These are phyloP conservation scores for Angomonas ambiguus DNA, from an alignment of 208 protist species.

Conservation along the genomic window DNA sequence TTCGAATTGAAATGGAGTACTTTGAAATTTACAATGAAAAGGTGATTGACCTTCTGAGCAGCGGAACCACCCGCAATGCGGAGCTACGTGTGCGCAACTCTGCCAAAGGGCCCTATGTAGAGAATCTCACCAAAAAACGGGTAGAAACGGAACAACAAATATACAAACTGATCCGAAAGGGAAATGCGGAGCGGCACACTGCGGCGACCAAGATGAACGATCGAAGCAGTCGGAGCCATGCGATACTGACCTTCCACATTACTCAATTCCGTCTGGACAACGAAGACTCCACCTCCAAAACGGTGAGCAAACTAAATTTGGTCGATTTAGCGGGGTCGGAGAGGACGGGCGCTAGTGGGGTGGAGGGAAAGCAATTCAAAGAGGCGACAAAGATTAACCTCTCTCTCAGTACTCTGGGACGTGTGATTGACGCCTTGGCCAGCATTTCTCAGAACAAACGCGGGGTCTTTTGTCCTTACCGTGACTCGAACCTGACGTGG, in stretches of 20 bases:
- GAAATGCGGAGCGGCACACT: conserved; percentile 75
- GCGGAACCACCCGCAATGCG: neutral
- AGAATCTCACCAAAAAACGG: conserved; percentile 52
- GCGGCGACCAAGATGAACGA: conserved; percentile 88
- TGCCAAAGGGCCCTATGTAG: conserved; percentile 68
- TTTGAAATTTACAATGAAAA: conserved; percentile 93
- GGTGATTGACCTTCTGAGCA: conserved; percentile 72
- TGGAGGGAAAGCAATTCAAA: conserved; percentile 53
- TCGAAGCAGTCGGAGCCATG: conserved; percentile 85
- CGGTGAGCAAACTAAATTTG: conserved; percentile 86
- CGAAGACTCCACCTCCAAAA: conserved; percentile 23
- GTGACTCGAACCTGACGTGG: conserved; percentile 88
- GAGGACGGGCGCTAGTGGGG: conserved; percentile 53
- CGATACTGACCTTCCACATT: conserved; percentile 79
- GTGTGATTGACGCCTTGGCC: conserved; percentile 82
- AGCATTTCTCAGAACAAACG: conserved; percentile 37
- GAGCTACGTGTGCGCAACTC: conserved; percentile 74
- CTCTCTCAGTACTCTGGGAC: conserved; percentile 84
- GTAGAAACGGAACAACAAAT: conserved; percentile 60
- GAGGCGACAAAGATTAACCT: conserved; percentile 92
- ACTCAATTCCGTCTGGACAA: conserved; percentile 47
- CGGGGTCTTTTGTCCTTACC: conserved; percentile 79
- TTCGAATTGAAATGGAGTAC: conserved; percentile 74
- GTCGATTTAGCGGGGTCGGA: conserved; percentile 94
- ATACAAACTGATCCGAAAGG: conserved; percentile 48